phyloP scores from a whole-genome alignment of 139 green algal species.

The Micromonas commoda region DNA sequence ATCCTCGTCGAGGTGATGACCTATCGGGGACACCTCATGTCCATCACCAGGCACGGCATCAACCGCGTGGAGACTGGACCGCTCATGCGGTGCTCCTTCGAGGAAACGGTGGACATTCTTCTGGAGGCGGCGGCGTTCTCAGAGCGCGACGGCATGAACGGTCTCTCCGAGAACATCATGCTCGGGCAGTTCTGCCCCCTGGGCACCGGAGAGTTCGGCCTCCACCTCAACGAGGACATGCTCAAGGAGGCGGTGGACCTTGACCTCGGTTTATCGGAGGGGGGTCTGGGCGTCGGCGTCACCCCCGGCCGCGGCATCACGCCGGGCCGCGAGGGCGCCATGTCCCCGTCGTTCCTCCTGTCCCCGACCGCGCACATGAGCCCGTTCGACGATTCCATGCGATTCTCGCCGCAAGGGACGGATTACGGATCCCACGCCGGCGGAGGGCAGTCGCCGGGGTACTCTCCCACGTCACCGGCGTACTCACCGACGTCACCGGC shows the following conservation, averaged over 20 bases:
- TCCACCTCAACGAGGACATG: conserved; percentile 84
- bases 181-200: conserved; percentile 68
- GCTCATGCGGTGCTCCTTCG: conserved; percentile 91
- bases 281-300: neutral
- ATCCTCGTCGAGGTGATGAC: conserved; percentile 83
- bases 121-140: conserved; percentile 68
- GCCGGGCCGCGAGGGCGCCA: conserved; percentile 5
- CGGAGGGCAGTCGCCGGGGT: conserved; percentile 33
- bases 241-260: conserved; percentile 83
- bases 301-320: conserved; percentile 14
- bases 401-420: conserved; percentile 56
- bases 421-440: conserved; percentile 13
- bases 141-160: conserved; percentile 68
- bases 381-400: conserved; percentile 46
- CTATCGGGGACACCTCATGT: conserved; percentile 89
- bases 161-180: conserved; percentile 96
- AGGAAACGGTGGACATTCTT: conserved; percentile 98
- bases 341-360: conserved; percentile 17
- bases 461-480: conserved; percentile 46
- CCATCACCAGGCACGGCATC: conserved; percentile 98
- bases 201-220: conserved; percentile 79
- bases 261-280: conserved; percentile 38
- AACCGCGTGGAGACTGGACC: conserved; percentile 85
- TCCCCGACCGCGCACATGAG: conserved; percentile 5
- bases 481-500: conserved; percentile 56